These are phyloP conservation scores for Lolium rigidum DNA, from an alignment of 176 grass and related monocot species.

Conservation along the genomic window DNA sequence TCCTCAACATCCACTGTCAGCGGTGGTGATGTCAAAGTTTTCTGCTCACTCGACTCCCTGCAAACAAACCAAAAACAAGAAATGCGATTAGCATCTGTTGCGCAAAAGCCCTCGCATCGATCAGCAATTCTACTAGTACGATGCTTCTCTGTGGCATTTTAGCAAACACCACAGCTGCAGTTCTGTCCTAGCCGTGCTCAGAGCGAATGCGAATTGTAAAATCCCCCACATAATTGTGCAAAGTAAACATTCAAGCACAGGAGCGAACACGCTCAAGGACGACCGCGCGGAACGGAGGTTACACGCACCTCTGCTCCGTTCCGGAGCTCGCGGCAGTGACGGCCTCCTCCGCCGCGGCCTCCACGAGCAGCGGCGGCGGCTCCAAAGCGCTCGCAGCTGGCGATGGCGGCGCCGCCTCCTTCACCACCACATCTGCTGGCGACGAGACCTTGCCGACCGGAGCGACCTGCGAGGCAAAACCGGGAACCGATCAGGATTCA, in stretches of 20 bases:
- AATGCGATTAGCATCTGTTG: not conserved
- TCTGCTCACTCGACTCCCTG: slow-evolving; percentile 8
- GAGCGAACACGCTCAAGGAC: not conserved
- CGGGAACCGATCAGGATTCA: slow-evolving; percentile 33
- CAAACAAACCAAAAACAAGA: not conserved
- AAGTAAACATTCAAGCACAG: not conserved
- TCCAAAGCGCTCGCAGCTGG: not conserved
- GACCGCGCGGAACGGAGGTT: not conserved
- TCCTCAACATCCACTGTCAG: not conserved
- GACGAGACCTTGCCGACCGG: not conserved
- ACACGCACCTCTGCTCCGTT: slow-evolving; percentile 41
- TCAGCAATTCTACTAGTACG: not conserved
- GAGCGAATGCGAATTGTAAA: not conserved
- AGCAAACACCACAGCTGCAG: not conserved
- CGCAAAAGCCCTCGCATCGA: not conserved
- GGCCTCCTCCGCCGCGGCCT: not conserved
- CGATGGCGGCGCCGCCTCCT: slow-evolving; percentile 8
- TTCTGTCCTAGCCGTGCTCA: not conserved
- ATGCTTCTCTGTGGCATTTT: not conserved
- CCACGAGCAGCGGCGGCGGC: not conserved
- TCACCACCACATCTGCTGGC: slow-evolving; percentile 12
- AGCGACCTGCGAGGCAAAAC: slow-evolving; percentile 38
- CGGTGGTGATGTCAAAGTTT: not conserved
- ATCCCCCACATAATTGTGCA: too few relatives aligned
- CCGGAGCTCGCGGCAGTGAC: not conserved